Evolutionary conservation across 75 land plant genomes (phyloP), one percentile per base, ranked within the genome.

Genomic region (Cunninghamia lanceolata): DNA sequence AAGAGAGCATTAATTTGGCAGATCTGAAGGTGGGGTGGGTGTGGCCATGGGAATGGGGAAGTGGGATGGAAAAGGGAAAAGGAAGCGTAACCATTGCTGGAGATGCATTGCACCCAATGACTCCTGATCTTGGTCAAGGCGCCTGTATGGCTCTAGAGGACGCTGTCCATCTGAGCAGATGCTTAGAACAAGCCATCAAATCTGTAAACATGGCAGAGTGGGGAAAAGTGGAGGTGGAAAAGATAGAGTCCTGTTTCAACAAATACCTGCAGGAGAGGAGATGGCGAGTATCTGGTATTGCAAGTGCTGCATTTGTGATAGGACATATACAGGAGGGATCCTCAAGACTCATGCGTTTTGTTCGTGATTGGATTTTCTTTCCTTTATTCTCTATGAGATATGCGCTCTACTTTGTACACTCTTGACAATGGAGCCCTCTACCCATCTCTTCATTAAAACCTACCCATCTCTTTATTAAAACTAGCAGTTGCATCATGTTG

Each of bases 101-200:
- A 14, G 95, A 94, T 76, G 95, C 95, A 3, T 59, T 93, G 88
- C 95, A 94, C 83, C 95, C 95, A 14, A 85, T 91, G 89, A 91
- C 95, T 6, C 95, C 95, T 19, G 92, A 94, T 86, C 84, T 94
- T 25, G 94, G 93, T 16, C 95, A 91, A 81, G 95, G 95, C 21
- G 92, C 92, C 1, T 88, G 95, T 83, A 15, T 75, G 34, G 91
- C 95, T 2, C 68, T 93, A 83, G 95, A 94, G 85, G 95, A 94
- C 80, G 91, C 91, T 45, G 93, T 94, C 13, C 83, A 93, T 86
- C 89, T 94, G 0, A 92, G 87, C 3, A 87, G 89, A 15, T 71
- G 75, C 46, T 87, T 91, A 3, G 89, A 73, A 36, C 38, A 68
- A 1, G 82, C 70, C 21, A 38, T 28, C 39, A 1, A 11, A 4